Evolutionary conservation across 345 rosid genomes (phyloP), one percentile per base, ranked within the genome.

Genomic region (Citrus cavaleriei): DNA sequence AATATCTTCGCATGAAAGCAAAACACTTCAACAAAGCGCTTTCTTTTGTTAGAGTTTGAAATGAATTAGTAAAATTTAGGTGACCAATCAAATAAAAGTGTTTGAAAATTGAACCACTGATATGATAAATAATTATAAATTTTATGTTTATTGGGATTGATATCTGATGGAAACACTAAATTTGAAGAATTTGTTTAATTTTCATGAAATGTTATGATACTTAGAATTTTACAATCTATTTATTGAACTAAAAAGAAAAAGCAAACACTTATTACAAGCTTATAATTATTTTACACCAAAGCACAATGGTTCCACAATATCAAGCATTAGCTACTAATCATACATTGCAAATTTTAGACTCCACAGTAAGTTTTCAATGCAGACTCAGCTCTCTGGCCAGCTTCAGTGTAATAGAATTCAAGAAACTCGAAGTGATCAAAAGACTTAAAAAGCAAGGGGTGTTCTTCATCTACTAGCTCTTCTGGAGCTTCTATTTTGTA

Each of bases 1-100:
- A 96, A 71, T 96, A 90, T 84, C 95, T 96, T 70, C 78, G 79
- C 68, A 86, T 82, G 27, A 94, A 92, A 87, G 97, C 93, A 2
- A 93, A 92, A 76, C 90, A 89, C 72, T 93, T 93, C 85, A 83
- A 90, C 62, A 77, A 84, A 54, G 87, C 91, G 2, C 73, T 90
- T 3, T 85, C 91, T 0, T 70, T 42, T 0, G 81, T 89, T 70
- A 78, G 82, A 65, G 66, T 83, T 19, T 74, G 82, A 34, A 34
- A 34, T 34, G 35, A 27, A 82, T 42, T 68, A 84, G 86, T 4
- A 58, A 55, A 60, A 84, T 46, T 46, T 13, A 13, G 51, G 51
- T 13, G 18, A 10, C 0, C 51, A 46, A 46, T 46, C 18, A 46
- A 12, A 46, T 46, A 46, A 46, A 42, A 12, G 0, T 42, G 16